Percentiles rank a stretch among this genome's conserved stretches.
Conservation (phyloP, 495 filamentous ascomycete genomes). For the Trichocladium antarcticum region DNA sequence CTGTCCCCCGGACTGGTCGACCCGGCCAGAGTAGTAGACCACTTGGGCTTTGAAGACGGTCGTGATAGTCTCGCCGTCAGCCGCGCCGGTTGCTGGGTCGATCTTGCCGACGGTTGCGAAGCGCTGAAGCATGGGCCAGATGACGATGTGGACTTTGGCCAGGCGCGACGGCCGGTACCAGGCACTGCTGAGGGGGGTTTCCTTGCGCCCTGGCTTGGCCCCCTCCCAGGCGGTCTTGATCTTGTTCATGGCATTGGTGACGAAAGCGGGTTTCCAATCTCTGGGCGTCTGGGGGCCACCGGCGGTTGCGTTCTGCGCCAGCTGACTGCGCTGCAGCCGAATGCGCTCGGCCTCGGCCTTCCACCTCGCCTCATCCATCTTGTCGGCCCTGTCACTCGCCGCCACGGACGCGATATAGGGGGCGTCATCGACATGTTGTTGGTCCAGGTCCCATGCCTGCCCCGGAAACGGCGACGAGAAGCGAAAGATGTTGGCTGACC, state of each 20-base stretch:
- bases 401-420: slow-evolving; percentile 26
- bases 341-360: too few relatives aligned
- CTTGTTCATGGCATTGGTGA: not conserved
- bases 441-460: slow-evolving; percentile 29
- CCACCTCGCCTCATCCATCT: slow-evolving; percentile 1
- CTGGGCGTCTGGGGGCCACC: not conserved
- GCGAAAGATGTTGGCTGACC: slow-evolving; percentile 38
- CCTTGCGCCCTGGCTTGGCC: not conserved
- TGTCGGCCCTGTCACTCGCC: slow-evolving; percentile 11
- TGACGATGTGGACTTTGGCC: slow-evolving; percentile 32
- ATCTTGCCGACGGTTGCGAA: slow-evolving; percentile 20
- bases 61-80: slow-evolving; percentile 23
- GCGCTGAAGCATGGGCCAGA: slow-evolving; percentile 31
- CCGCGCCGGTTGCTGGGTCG: not conserved
- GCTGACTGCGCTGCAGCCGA: not conserved
- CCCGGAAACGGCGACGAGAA: slow-evolving; percentile 30
- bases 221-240: not conserved
- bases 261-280: not conserved
- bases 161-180: slow-evolving; percentile 21
- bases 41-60: slow-evolving; percentile 20
- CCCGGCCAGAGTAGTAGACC: slow-evolving; percentile 26
- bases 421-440: slow-evolving; percentile 24
- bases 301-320: not conserved
- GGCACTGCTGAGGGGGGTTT: not conserved
- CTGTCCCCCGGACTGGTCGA: not conserved